Percentiles rank a stretch among this genome's conserved stretches.
phyloP scores from a whole-genome alignment of 495 filamentous ascomycete species.

The Hypoxylon cercidicola region DNA sequence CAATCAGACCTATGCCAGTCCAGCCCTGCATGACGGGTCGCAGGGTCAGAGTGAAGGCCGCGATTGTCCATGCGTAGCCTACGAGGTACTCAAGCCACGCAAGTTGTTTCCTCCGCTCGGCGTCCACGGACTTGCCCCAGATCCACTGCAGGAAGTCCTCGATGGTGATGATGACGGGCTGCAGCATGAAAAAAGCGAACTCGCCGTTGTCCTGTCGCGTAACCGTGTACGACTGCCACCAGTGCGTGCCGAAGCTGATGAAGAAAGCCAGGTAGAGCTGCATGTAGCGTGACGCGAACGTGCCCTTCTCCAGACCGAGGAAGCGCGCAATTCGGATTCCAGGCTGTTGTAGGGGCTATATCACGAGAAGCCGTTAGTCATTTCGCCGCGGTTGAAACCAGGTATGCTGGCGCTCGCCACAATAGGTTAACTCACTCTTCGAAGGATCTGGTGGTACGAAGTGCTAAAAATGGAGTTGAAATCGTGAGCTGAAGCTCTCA shows the following conservation, averaged over 20 bases:
- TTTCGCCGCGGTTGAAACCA: not conserved
- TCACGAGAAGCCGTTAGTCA: not conserved
- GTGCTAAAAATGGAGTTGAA: constrained; percentile 7
- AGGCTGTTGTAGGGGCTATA: constrained; percentile 34
- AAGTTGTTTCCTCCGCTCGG: constrained; percentile 5
- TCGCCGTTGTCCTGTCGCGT: constrained; percentile 22
- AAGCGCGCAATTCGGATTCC: constrained; percentile 29
- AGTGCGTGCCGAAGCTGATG: constrained; percentile 26
- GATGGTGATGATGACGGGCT: constrained; percentile 39
- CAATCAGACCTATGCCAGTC: constrained; percentile 9
- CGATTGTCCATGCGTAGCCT: constrained; percentile 24
- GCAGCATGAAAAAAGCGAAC: constrained; percentile 36
- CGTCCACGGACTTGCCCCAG: constrained; percentile 24
- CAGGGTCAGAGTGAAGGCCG: constrained; percentile 21
- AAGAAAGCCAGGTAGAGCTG: constrained; percentile 43
- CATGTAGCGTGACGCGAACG: constrained; percentile 37
- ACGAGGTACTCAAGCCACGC: constrained; percentile 7
- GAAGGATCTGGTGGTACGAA: constrained; percentile 19
- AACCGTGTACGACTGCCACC: constrained; percentile 23
- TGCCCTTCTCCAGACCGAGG: constrained; percentile 29
- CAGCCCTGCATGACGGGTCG: constrained; percentile 13
- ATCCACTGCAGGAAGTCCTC: constrained; percentile 37
- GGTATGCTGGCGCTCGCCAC: not conserved
- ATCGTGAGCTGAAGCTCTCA: constrained; percentile 1
- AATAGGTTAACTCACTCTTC: constrained; percentile 4